Conservation (phyloP, 257 asterid species). For the Coffea canephora region DNA sequence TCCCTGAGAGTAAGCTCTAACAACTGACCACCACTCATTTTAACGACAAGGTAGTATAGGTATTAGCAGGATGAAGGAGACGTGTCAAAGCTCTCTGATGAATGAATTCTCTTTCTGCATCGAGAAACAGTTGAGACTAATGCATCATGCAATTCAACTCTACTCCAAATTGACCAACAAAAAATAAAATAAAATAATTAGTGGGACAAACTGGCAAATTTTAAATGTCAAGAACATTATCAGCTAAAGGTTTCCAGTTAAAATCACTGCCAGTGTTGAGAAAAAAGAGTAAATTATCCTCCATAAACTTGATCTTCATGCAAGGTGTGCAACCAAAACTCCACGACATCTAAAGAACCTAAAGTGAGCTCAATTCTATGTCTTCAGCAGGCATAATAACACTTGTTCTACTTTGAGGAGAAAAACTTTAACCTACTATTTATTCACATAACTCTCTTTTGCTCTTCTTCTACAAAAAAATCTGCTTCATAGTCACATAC, state of each 20-base stretch:
- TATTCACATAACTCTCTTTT: background rate
- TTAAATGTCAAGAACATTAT: background rate
- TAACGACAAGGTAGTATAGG: slow-evolving; percentile 14
- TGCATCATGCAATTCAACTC: background rate
- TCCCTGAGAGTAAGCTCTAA: slow-evolving; percentile 55
- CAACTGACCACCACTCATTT: slow-evolving; percentile 44
- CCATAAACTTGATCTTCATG: background rate
- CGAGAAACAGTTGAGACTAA: slow-evolving; percentile 3
- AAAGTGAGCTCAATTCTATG: background rate
- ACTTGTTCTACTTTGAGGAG: background rate
- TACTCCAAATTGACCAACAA: too few relatives aligned
- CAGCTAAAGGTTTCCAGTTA: background rate
- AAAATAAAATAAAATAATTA: too few relatives aligned
- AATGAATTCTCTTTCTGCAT: slow-evolving; percentile 17
- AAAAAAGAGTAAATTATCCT: background rate
- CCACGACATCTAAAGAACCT: background rate
- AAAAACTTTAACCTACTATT: too few relatives aligned
- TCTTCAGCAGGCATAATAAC: background rate
- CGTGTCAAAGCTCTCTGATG: slow-evolving; percentile 7
- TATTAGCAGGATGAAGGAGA: slow-evolving; percentile 2
- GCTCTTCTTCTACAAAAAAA: background rate
- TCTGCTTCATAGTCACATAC: background rate
- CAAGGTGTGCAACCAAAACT: background rate
- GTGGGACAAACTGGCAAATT: background rate
- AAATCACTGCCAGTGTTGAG: background rate